Evolutionary conservation across 1,284 basidiomycete species (phyloP).

Genomic region (Rhodotorula sp.): DNA sequence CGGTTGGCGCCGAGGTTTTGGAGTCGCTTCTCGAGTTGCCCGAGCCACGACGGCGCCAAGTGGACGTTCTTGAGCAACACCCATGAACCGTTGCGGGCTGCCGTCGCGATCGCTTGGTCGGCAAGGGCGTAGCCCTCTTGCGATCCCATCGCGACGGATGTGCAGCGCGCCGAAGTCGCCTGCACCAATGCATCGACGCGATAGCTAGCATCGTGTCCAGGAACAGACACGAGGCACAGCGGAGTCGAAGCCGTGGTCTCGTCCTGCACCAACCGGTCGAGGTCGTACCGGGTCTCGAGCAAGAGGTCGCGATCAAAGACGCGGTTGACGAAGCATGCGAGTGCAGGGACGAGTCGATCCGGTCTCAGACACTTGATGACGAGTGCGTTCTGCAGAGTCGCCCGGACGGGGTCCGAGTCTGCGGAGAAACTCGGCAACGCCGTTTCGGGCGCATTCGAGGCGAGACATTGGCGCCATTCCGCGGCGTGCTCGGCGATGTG

Average conservation of each 20-base stretch:
- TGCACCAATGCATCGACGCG: conserved; percentile 85
- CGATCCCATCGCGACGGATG: conserved; percentile 95
- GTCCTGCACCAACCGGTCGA: conserved; percentile 70
- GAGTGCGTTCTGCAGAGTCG: conserved; percentile 70
- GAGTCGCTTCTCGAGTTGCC: conserved; percentile 92
- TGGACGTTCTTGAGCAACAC: conserved; percentile 95
- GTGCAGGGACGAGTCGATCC: conserved; percentile 80
- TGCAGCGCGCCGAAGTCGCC: conserved; percentile 63
- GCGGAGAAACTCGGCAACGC: conserved; percentile 56
- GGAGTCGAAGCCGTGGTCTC: conserved; percentile 79
- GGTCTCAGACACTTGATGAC: conserved; percentile 87
- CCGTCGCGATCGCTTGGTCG: conserved; percentile 87
- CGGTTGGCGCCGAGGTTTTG: conserved; percentile 84
- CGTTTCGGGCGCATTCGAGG: conserved; percentile 68
- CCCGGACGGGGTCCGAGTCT: conserved; percentile 55
- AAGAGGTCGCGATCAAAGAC: conserved; percentile 81
- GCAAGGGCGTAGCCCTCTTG: conserved; percentile 92
- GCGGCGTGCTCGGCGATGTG: conserved; percentile 66
- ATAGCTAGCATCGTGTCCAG: conserved; percentile 96
- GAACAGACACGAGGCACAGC: conserved; percentile 84
- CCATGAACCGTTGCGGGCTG: conserved; percentile 87
- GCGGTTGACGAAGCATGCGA: conserved; percentile 67
- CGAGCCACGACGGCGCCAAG: conserved; percentile 88
- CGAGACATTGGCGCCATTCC: conserved; percentile 75
- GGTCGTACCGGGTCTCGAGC: conserved; percentile 66